Evolutionary conservation across 345 rosid genomes (phyloP).

Genomic region (Excoecaria cochinchinensis): DNA sequence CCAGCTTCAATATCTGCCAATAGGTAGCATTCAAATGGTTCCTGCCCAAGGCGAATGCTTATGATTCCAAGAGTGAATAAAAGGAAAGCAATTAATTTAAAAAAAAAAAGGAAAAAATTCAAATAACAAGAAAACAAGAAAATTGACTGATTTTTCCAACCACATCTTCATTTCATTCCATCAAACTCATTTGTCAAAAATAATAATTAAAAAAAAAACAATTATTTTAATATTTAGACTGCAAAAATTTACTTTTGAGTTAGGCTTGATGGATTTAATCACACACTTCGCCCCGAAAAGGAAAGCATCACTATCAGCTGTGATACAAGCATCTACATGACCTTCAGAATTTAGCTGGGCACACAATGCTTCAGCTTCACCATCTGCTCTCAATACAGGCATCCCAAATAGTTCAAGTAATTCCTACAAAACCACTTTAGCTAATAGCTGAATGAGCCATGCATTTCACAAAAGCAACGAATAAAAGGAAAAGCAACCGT

Average conservation of each 20-base stretch:
- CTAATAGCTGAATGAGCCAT: not conserved
- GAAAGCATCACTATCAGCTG: slow-evolving; percentile 92
- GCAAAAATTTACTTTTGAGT: slow-evolving; percentile 52
- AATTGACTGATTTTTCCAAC: not conserved
- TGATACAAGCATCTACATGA: slow-evolving; percentile 84
- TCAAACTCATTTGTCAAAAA: not conserved
- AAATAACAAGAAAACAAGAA: not conserved
- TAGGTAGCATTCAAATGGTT: slow-evolving; percentile 86
- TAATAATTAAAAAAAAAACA: not conserved
- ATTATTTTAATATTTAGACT: not conserved
- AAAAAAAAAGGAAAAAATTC: not conserved
- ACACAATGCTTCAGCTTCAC: slow-evolving; percentile 95
- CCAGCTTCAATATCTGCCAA: slow-evolving; percentile 83
- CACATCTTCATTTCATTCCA: not conserved
- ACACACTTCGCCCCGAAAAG: slow-evolving; percentile 87
- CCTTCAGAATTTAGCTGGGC: slow-evolving; percentile 79
- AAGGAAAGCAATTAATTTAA: not conserved
- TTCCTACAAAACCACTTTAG: slow-evolving; percentile 44
- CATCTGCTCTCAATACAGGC: slow-evolving; percentile 71
- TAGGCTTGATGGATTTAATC: slow-evolving; percentile 69
- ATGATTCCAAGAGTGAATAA: slow-evolving; percentile 8
- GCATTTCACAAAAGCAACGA: too few relatives aligned
- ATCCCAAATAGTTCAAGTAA: slow-evolving; percentile 79
- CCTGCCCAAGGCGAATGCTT: slow-evolving; percentile 47
- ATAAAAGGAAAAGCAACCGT: not conserved